phyloP scores from a whole-genome alignment of 257 asterid species.

The Solanum bukasovii region DNA sequence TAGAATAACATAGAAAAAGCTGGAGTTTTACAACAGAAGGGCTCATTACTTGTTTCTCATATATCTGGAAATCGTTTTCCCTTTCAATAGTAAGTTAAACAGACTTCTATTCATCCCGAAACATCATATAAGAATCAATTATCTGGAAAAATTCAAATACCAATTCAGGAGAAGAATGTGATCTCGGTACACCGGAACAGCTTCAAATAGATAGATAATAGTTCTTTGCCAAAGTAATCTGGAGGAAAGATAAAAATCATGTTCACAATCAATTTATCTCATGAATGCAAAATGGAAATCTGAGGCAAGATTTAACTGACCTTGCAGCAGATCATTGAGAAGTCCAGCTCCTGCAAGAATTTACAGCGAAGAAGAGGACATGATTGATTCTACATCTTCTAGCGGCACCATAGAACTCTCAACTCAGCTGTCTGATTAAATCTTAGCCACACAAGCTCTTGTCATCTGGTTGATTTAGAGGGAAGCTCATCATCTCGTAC shows the following conservation, averaged over 20 bases:
- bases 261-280: background rate
- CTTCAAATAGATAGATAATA: background rate
- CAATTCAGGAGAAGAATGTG: background rate
- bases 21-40: background rate
- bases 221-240: background rate
- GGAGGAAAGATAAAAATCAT: background rate
- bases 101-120: background rate
- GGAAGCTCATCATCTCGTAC: slow-evolving; percentile 8
- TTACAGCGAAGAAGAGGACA: slow-evolving; percentile 2
- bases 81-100: background rate
- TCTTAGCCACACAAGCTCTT: background rate
- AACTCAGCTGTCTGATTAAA: slow-evolving; percentile 1
- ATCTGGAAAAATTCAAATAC: background rate
- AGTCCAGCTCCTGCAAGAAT: slow-evolving; percentile 7
- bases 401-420: background rate
- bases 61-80: background rate
- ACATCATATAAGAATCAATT: background rate
- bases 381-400: slow-evolving; percentile 1
- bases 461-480: slow-evolving; percentile 29
- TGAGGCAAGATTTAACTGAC: slow-evolving; percentile 18
- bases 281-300: background rate
- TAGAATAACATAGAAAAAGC: background rate
- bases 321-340: slow-evolving; percentile 19
- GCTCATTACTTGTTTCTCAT: background rate
- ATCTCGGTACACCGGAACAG: background rate